Percentiles rank a stretch among this genome's conserved stretches.
These are phyloP conservation scores for Dissophora ornata DNA, from an alignment of 192 early-diverging fungal genomes.

Conservation along the genomic window DNA sequence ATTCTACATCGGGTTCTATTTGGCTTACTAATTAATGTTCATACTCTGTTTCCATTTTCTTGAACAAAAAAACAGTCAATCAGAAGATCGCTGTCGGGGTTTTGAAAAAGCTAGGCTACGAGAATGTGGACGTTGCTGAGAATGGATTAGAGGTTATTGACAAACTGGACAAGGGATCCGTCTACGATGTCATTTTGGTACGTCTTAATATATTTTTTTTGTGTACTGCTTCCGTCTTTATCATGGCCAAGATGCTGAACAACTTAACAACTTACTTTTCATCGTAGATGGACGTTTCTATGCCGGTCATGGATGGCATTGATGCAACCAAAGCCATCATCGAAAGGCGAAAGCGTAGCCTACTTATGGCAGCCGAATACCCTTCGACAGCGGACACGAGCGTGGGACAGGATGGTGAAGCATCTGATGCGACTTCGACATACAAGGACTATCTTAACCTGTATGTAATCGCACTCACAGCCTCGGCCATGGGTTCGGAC, in stretches of 20 bases:
- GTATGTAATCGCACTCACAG: constrained; percentile 67
- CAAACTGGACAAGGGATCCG: constrained; percentile 44
- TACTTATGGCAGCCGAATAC: constrained; percentile 6
- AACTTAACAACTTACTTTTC: background rate
- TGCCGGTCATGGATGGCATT: constrained; percentile 64
- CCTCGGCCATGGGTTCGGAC: constrained; percentile 61
- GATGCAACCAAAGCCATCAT: constrained; percentile 56
- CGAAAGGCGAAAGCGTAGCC: constrained; percentile 29
- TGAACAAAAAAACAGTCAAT: constrained; percentile 58
- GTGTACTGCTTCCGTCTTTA: too few species aligned
- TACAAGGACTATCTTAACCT: constrained; percentile 54
- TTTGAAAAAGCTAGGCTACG: constrained; percentile 61
- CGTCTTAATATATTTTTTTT: background rate
- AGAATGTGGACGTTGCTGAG: constrained; percentile 57
- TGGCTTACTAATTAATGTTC: background rate
- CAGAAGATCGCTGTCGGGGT: constrained; percentile 67
- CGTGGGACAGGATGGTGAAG: too few species aligned
- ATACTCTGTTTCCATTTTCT: background rate
- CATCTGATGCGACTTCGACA: background rate
- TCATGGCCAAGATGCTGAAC: background rate
- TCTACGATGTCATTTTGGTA: constrained; percentile 63
- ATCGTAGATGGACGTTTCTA: constrained; percentile 59
- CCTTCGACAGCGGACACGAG: too few species aligned
- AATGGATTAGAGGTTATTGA: constrained; percentile 64
- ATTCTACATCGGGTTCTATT: background rate